These are phyloP conservation scores for Tuber indicum DNA, from an alignment of 495 filamentous ascomycete species.

Conservation along the genomic window DNA sequence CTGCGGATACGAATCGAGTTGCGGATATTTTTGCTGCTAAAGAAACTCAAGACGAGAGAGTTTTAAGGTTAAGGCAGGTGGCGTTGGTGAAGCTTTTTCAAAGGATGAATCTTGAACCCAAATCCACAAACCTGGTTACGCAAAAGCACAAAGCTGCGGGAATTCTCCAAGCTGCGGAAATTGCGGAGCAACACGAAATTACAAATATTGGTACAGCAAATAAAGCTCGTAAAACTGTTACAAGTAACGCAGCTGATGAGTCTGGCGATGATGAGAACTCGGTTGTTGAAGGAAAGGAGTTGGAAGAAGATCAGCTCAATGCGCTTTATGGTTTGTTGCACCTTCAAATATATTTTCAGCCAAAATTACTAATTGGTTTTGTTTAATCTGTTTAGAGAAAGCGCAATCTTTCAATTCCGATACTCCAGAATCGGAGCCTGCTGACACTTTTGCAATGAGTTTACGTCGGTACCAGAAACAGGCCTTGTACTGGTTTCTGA, in stretches of 20 bases:
- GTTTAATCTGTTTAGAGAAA: constrained; percentile 53
- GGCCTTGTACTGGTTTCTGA: constrained; percentile 89
- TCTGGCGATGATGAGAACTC: constrained; percentile 10
- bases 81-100: constrained; percentile 81
- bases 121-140: constrained; percentile 63
- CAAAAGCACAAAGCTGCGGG: constrained; percentile 73
- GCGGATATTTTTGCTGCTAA: constrained; percentile 63
- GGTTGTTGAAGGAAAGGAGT: constrained; percentile 65
- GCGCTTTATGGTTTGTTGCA: constrained; percentile 57
- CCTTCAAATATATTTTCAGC: constrained; percentile 2
- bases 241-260: not conserved
- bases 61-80: constrained; percentile 77
- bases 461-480: constrained; percentile 93
- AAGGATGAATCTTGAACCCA: constrained; percentile 75
- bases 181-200: constrained; percentile 68
- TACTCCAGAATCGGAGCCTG: constrained; percentile 76
- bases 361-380: constrained; percentile 13
- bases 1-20: constrained; percentile 62
- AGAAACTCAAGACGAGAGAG: constrained; percentile 78
- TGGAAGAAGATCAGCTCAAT: constrained; percentile 93
- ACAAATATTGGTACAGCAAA: constrained; percentile 6
- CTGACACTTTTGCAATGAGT: constrained; percentile 70
- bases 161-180: constrained; percentile 77
- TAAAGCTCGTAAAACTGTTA: not conserved
- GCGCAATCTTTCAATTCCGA: constrained; percentile 95